Conservation (phyloP, 331 rosid species). For the Cucumis variabilis region DNA sequence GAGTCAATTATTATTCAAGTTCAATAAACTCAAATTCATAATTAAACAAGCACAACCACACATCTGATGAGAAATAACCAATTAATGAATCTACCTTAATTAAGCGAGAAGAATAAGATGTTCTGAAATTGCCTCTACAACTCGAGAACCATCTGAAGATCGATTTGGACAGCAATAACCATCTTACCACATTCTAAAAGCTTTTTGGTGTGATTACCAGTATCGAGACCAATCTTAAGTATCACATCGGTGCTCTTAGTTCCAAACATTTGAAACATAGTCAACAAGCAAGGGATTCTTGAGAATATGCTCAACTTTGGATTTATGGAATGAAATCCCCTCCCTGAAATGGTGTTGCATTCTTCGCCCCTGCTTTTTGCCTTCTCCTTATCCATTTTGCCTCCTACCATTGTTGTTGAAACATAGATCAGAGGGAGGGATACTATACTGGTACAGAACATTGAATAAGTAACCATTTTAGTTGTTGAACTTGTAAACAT, state of each 20-base stretch:
- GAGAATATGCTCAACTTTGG: slow-evolving; percentile 86
- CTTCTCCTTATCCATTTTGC: slow-evolving; percentile 66
- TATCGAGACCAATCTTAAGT: slow-evolving; percentile 90
- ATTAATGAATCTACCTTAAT: no score
- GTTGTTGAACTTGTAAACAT: no score
- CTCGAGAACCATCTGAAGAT: slow-evolving; percentile 85
- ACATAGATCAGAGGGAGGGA: no score
- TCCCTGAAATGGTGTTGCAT: slow-evolving; percentile 61
- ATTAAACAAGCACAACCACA: background rate
- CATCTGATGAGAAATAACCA: no score
- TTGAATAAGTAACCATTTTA: no score
- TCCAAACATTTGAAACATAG: slow-evolving; percentile 75
- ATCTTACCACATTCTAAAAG: slow-evolving; percentile 76
- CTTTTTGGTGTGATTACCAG: slow-evolving; percentile 86
- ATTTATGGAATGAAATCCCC: slow-evolving; percentile 85
- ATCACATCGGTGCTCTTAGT: slow-evolving; percentile 70
- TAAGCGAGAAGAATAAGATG: slow-evolving; percentile 57
- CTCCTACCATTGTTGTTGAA: slow-evolving; percentile 63
- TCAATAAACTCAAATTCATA: background rate
- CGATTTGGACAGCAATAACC: slow-evolving; percentile 77
- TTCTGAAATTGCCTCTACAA: slow-evolving; percentile 73
- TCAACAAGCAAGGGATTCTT: slow-evolving; percentile 78
- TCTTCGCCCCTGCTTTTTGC: slow-evolving; percentile 39
- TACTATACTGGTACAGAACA: no score
- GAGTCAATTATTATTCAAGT: no score